Evolutionary conservation across 208 protist genomes (phyloP), one percentile per base, ranked within the genome.

Genomic region (Lotmaria passim): DNA sequence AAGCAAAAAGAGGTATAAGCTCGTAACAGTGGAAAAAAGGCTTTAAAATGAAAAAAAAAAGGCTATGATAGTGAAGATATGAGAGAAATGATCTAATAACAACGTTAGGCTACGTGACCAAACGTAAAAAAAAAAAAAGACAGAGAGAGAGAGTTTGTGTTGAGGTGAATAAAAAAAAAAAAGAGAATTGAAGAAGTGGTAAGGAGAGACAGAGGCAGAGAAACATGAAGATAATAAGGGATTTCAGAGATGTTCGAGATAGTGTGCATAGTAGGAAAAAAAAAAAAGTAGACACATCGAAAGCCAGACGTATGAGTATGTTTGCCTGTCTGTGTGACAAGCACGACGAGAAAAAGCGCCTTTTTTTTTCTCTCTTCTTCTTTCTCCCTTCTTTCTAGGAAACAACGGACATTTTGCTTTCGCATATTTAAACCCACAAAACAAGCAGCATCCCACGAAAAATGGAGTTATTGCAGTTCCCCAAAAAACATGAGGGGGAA

Each of bases 61-160:
- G 67, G 57, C 46, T 63, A 59, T 65, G 67, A 53, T 57, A 55
- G 28, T 44, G 61, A 62, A 63, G 52, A 60, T 56, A 64, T 68
- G 59, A 62, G 21, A 50, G 39, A 46, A 62, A 55, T 68, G 53
- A 75, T 75, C 61, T 53, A 52, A 53, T 26, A 41, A 53, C 31
- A 31, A 26, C 41, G 36, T 31, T 12, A 15, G 28, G 51, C 26
- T 34, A 12, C 24, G 15, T 30, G 21, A 5, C 21, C n/a, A 24
- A 23, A 10, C 7, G 1, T 50, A 1, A 23, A 19, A 17, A 15
- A 21, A 17, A 50, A 21, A 23, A 24, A 50, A 50, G 17, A 50
- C n/a, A 50, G 14, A 50, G 6, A 50, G n/a, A 21, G 19, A 23
- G n/a, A 21, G 7, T 7, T 50, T 15, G 44, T 50, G n/a, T n/a